Percentiles rank a stretch among this genome's conserved stretches.
phyloP scores from a whole-genome alignment of 352 stramenopile species.

The Globisporangium echinulatum region DNA sequence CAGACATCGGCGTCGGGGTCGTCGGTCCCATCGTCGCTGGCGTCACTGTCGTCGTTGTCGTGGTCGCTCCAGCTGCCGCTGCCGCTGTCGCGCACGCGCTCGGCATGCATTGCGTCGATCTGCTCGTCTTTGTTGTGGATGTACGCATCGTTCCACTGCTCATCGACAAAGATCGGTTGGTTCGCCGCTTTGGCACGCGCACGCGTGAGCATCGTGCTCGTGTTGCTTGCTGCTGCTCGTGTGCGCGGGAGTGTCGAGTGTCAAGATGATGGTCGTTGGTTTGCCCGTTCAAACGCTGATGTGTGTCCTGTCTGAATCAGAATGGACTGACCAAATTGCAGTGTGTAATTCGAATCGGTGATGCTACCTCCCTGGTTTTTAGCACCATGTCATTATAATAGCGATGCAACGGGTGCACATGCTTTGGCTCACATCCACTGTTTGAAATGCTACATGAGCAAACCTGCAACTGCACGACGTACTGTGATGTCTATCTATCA shows the following conservation, averaged over 20 bases:
- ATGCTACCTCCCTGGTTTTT: too few relatives aligned
- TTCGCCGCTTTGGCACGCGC: slow-evolving; percentile 55
- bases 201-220: slow-evolving; percentile 52
- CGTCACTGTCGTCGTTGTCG: slow-evolving; percentile 34
- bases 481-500: not conserved
- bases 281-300: too few relatives aligned
- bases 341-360: too few relatives aligned
- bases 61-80: slow-evolving; percentile 29
- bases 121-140: slow-evolving; percentile 80
- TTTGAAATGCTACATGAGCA: not conserved
- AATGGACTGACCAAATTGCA: too few relatives aligned
- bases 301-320: too few relatives aligned
- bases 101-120: slow-evolving; percentile 65
- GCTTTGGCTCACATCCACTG: not conserved
- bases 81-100: slow-evolving; percentile 35
- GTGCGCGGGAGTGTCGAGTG: too few relatives aligned
- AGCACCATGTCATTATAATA: too few relatives aligned
- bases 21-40: slow-evolving; percentile 18
- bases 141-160: slow-evolving; percentile 80
- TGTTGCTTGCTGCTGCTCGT: not conserved
- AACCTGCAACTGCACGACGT: too few relatives aligned
- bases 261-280: too few relatives aligned
- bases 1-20: slow-evolving; percentile 16
- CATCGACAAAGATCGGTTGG: slow-evolving; percentile 72
- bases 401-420: too few relatives aligned